Percentiles rank a stretch among this genome's conserved stretches.
Conservation (phyloP, 2,329 filamentous ascomycete genomes). For the Penicillium sp. region DNA sequence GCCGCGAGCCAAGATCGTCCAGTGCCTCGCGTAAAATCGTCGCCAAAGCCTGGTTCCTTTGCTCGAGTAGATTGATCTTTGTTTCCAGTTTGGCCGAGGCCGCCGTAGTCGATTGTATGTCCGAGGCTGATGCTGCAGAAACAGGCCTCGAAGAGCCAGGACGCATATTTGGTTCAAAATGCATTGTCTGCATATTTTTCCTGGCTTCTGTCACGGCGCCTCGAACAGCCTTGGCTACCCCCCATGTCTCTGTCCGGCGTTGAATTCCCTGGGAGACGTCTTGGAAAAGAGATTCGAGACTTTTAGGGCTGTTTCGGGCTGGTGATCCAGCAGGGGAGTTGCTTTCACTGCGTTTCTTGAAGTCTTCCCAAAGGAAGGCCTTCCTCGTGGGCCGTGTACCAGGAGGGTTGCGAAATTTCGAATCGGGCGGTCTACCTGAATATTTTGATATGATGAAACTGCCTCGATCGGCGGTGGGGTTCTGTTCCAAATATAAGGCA, state of each 20-base stretch:
- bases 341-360: slow-evolving; percentile 29
- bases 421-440: slow-evolving; percentile 46
- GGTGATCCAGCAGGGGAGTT: slow-evolving; percentile 41
- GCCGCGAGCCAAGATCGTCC: slow-evolving; percentile 40
- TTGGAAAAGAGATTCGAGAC: slow-evolving; percentile 48
- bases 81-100: slow-evolving; percentile 30
- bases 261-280: slow-evolving; percentile 52
- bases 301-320: slow-evolving; percentile 40
- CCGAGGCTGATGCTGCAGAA: neutral
- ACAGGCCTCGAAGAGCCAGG: slow-evolving; percentile 8
- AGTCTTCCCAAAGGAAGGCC: slow-evolving; percentile 31
- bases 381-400: slow-evolving; percentile 22
- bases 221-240: slow-evolving; percentile 50
- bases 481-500: slow-evolving; percentile 59
- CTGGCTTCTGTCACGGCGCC: slow-evolving; percentile 50
- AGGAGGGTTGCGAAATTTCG: slow-evolving; percentile 26
- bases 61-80: slow-evolving; percentile 38
- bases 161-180: slow-evolving; percentile 39
- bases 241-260: slow-evolving; percentile 50
- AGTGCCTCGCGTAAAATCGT: slow-evolving; percentile 44
- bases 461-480: slow-evolving; percentile 45
- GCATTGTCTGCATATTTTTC: slow-evolving; percentile 48
- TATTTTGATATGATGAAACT: slow-evolving; percentile 49
- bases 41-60: slow-evolving; percentile 44
- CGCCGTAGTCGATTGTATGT: slow-evolving; percentile 10